These are phyloP conservation scores for Grammothele lineata DNA, from an alignment of 768 basidiomycete species.

Conservation along the genomic window DNA sequence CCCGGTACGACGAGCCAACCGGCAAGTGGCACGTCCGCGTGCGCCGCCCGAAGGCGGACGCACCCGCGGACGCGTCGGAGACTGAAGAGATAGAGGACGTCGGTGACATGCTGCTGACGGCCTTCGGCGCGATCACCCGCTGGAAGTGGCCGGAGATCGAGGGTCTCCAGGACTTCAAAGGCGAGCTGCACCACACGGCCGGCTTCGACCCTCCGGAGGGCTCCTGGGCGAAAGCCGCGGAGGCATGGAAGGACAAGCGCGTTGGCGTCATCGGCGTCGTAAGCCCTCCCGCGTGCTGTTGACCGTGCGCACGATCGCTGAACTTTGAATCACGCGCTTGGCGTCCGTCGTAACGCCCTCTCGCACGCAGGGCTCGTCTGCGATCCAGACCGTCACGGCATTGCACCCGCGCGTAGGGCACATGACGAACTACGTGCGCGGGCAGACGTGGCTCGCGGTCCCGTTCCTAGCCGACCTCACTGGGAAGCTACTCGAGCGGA, in stretches of 20 bases:
- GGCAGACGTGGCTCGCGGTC: constrained; percentile 43
- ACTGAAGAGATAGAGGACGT: constrained; percentile 41
- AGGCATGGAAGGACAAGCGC: constrained; percentile 45
- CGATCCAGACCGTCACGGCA: constrained; percentile 54
- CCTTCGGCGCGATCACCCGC: constrained; percentile 45
- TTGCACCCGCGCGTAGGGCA: constrained; percentile 47
- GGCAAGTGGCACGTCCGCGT: constrained; percentile 53
- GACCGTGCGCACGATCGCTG: not conserved
- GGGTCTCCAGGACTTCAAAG: constrained; percentile 53
- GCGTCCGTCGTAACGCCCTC: not conserved
- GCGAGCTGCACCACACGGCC: constrained; percentile 56
- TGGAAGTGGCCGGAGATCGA: constrained; percentile 66
- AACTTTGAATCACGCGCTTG: not conserved
- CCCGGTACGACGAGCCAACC: constrained; percentile 43
- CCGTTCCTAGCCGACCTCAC: not conserved
- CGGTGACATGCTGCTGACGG: constrained; percentile 53
- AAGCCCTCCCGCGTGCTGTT: constrained; percentile 15
- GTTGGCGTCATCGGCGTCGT: constrained; percentile 58
- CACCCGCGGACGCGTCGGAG: not conserved
- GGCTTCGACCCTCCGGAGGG: constrained; percentile 39
- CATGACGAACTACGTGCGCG: constrained; percentile 50
- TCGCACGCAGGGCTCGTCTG: constrained; percentile 48
- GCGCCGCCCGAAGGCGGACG: not conserved
- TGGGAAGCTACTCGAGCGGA: not conserved
- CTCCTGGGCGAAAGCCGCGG: constrained; percentile 38